Evolutionary conservation across 148 eudicot species (phyloP).

Genomic region (Rhododendron griersonianum): DNA sequence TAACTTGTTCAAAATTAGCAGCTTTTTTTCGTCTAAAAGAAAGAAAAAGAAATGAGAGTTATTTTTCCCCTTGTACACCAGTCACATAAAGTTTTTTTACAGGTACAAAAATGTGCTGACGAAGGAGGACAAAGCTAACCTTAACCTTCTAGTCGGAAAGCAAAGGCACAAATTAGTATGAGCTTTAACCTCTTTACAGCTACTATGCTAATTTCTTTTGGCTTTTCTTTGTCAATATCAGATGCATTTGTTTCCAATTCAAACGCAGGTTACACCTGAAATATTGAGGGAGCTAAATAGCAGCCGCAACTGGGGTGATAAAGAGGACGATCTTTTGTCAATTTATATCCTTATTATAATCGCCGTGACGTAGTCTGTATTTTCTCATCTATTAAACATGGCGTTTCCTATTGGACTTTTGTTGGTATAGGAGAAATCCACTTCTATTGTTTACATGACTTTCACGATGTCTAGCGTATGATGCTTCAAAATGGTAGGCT

Average conservation of each 20-base stretch:
- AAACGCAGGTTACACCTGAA: slow-evolving; percentile 80
- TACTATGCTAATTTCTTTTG: neutral
- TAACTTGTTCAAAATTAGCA: neutral
- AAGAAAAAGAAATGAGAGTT: neutral
- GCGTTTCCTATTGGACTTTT: neutral
- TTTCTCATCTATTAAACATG: neutral
- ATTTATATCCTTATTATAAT: slow-evolving; percentile 60
- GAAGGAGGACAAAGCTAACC: slow-evolving; percentile 70
- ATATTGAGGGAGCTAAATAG: slow-evolving; percentile 63
- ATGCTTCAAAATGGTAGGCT: neutral
- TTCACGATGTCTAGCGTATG: neutral
- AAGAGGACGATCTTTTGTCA: slow-evolving; percentile 60
- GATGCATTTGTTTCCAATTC: slow-evolving; percentile 3
- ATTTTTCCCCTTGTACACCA: neutral
- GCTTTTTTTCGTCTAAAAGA: neutral
- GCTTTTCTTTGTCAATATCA: neutral
- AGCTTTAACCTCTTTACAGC: slow-evolving; percentile 7
- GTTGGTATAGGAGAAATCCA: neutral
- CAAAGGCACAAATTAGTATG: slow-evolving; percentile 75
- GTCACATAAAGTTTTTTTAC: neutral
- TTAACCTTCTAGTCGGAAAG: slow-evolving; percentile 42
- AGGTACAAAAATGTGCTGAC: slow-evolving; percentile 80
- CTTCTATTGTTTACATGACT: slow-evolving; percentile 1
- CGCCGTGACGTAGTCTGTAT: slow-evolving; percentile 3
- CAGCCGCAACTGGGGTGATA: slow-evolving; percentile 84